Conservation (phyloP, 164 flowering plant genomes). For the Umbilicus rupestris region DNA sequence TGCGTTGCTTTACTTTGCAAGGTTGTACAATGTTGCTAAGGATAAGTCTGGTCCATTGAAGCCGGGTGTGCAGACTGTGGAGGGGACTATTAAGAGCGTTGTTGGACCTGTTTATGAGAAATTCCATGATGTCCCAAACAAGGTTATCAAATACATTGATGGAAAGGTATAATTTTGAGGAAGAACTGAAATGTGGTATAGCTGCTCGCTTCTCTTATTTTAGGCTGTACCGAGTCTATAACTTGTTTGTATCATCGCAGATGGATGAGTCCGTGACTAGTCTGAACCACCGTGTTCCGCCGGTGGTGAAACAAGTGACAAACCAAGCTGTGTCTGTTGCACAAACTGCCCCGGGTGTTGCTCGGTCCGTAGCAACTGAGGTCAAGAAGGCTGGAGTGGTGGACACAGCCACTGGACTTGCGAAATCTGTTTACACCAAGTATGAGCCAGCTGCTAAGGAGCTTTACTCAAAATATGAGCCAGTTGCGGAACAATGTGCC, state of each 20-base stretch:
- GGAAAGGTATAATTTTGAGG: slow-evolving; percentile 22
- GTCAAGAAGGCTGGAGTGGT: slow-evolving; percentile 21
- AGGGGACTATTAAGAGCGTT: slow-evolving; percentile 29
- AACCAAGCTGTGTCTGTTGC: slow-evolving; percentile 27
- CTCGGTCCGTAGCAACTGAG: slow-evolving; percentile 25
- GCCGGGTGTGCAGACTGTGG: slow-evolving; percentile 38
- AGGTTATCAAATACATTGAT: slow-evolving; percentile 32
- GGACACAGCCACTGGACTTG: slow-evolving; percentile 24
- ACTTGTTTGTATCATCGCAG: slow-evolving; percentile 13
- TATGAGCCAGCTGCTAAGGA: slow-evolving; percentile 23
- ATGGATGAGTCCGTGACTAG: slow-evolving; percentile 27
- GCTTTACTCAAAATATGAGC: slow-evolving; percentile 5
- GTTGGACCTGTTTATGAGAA: slow-evolving; percentile 32
- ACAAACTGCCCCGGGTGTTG: slow-evolving; percentile 24
- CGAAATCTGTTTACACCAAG: slow-evolving; percentile 17
- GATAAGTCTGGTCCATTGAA: slow-evolving; percentile 39
- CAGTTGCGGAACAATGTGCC: neutral
- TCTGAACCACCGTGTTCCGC: slow-evolving; percentile 23
- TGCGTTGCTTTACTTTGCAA: slow-evolving; percentile 17
- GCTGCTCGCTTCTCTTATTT: neutral
- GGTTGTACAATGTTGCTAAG: slow-evolving; percentile 28
- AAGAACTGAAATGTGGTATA: neutral
- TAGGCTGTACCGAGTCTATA: neutral
- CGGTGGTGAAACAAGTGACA: slow-evolving; percentile 24
- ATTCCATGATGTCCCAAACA: slow-evolving; percentile 27